phyloP scores from a whole-genome alignment of 1,139 yeast species.

The Diutina ranongensis region DNA sequence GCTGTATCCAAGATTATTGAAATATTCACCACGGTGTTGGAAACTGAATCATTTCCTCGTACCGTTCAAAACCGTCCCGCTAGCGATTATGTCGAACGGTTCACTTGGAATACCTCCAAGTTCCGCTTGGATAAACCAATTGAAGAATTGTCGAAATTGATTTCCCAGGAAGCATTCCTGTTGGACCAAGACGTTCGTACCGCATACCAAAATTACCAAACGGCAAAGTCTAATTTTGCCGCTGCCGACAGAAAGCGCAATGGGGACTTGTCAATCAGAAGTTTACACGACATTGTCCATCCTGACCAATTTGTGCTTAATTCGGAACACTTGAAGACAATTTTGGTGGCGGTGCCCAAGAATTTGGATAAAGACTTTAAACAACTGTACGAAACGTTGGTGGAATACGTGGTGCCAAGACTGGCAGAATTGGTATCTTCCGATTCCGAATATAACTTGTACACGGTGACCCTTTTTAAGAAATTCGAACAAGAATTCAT shows the following conservation, averaged over 20 bases:
- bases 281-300: constrained; percentile 79
- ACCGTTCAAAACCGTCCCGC: constrained; percentile 35
- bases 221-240: constrained; percentile 71
- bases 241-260: constrained; percentile 89
- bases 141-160: constrained; percentile 56
- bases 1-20: constrained; percentile 71
- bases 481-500: constrained; percentile 64
- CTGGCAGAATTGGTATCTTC: constrained; percentile 59
- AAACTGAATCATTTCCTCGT: constrained; percentile 9
- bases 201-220: constrained; percentile 57
- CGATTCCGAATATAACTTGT: constrained; percentile 67
- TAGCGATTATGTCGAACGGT: constrained; percentile 55
- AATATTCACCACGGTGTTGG: constrained; percentile 37
- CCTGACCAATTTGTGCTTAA: constrained; percentile 76
- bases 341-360: constrained; percentile 81
- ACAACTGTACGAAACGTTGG: constrained; percentile 60
- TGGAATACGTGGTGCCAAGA: constrained; percentile 83
- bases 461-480: constrained; percentile 74
- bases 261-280: constrained; percentile 86
- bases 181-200: constrained; percentile 76
- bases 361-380: constrained; percentile 47
- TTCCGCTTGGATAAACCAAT: constrained; percentile 79
- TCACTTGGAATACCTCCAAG: constrained; percentile 81
- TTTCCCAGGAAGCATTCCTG: constrained; percentile 68
- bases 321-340: constrained; percentile 77